These are phyloP conservation scores for Syncephalastrum contaminatum DNA, from an alignment of 371 early-diverging fungal genomes.

Conservation along the genomic window DNA sequence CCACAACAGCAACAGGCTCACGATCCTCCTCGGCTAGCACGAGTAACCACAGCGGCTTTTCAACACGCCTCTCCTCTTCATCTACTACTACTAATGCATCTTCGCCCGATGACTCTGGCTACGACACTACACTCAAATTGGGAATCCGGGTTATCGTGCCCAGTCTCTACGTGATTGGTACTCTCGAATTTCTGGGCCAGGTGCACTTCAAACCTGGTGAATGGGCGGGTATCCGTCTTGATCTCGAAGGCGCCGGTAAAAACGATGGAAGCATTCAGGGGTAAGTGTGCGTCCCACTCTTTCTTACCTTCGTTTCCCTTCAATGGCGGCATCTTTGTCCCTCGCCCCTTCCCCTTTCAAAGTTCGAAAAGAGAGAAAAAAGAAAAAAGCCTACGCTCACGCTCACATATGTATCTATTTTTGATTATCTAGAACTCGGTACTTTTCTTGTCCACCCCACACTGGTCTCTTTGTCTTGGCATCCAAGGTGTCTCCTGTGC, in stretches of 20 bases:
- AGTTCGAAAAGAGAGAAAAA: no score
- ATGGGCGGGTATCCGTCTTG: conserved; percentile 85
- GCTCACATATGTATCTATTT: conserved; percentile 2
- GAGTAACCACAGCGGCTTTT: no score
- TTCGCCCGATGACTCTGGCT: no score
- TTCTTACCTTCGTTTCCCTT: conserved; percentile 5
- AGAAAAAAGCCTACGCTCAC: no score
- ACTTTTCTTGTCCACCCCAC: conserved; percentile 65
- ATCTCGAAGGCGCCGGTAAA: conserved; percentile 72
- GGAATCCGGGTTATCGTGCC: conserved; percentile 64
- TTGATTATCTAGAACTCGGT: conserved; percentile 40
- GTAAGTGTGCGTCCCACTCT: conserved; percentile 29
- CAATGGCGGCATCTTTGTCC: no score
- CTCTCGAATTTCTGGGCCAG: conserved; percentile 64
- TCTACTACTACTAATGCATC: no score
- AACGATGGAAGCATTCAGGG: conserved; percentile 80
- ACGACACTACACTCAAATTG: conserved; percentile 5
- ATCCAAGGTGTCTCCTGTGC: conserved; percentile 39
- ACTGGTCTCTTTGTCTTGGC: conserved; percentile 72
- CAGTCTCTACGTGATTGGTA: conserved; percentile 57
- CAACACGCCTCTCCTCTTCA: no score
- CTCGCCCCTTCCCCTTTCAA: no score
- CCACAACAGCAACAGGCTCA: no score
- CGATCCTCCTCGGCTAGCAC: no score
- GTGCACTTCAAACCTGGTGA: conserved; percentile 65